Base-by-base conservation (phyloP, 2,329 filamentous ascomycete genomes). In the Colletotrichum sp. region DNA sequence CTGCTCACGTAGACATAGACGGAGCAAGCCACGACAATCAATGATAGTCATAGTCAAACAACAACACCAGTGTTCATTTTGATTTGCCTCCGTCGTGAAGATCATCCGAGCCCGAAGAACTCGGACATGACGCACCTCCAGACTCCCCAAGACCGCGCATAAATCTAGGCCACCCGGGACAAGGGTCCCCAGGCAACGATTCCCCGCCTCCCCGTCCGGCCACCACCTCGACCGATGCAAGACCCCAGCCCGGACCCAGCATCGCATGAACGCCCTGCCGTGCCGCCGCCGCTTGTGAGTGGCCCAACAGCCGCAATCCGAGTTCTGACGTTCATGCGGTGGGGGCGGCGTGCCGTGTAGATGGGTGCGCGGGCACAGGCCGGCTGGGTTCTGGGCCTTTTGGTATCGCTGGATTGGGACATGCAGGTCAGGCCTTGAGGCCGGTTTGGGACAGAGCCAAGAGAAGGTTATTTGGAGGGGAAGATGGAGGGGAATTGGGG, bases 1-100 rank as follows among this genome's bases (percentile, higher is more conserved):
- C 63, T 60, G 72, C 62, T 68, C 70, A 32, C 36, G 55, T 63
- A 72, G 6, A 63, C 34, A 62, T 52, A 68, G 72, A 72, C n/a
- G 39, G 69, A 60, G 52, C 52, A 68, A 32, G 18, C n/a, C 32
- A 68, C 32, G 44, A 52, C 44, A 52, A 60, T 24, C 66, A 59
- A 68, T 44, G 22, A 68, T 68, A 68, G 55, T 30, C 32, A 39
- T 60, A 68, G 22, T 60, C 15, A 60, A 28, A 34, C 13, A 12
- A 5, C 13, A 64, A 8, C n/a, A 22, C 5, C 3, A 34, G 1
- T 7, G 22, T 64, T 16, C n/a, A 24, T 64, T 24, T 10, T 2
- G 32, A 30, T 18, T 59, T 30, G 15, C 55, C 22, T 59, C 8
- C 55, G 5, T 30, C 24, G 55, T 24, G 44, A 52, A 8, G 10